These are phyloP conservation scores for Conticribra guillardii DNA, from an alignment of 108 stramenopile genomes.

Conservation along the genomic window DNA sequence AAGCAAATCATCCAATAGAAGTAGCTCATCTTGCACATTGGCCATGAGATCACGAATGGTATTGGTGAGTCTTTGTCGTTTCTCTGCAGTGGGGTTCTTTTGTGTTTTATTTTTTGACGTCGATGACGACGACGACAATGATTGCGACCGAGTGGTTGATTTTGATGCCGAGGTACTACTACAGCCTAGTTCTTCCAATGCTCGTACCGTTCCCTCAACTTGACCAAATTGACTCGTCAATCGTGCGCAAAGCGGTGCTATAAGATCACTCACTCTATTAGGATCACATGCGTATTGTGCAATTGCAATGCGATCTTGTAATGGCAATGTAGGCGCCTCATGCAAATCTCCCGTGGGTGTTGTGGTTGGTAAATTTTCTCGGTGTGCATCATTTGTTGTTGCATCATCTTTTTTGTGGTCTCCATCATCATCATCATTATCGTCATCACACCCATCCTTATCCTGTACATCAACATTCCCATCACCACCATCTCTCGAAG, in stretches of 20 bases:
- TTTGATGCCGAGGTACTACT: constrained; percentile 10
- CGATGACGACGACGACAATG: constrained; percentile 6
- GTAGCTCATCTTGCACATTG: constrained; percentile 81
- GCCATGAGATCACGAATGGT: constrained; percentile 62
- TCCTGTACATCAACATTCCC: constrained; percentile 4
- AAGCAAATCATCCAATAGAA: constrained; percentile 82
- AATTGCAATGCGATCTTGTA: constrained; percentile 82
- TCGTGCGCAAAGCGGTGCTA: constrained; percentile 77
- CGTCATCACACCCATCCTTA: constrained; percentile 7
- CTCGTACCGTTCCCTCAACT: constrained; percentile 74
- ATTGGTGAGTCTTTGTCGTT: constrained; percentile 37
- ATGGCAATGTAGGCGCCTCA: constrained; percentile 61
- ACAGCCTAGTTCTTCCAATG: constrained; percentile 54
- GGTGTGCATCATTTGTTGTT: constrained; percentile 2
- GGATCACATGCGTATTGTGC: constrained; percentile 83
- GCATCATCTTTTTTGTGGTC: neutral
- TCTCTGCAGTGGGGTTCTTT: constrained; percentile 19
- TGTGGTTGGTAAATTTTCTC: constrained; percentile 20
- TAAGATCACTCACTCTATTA: constrained; percentile 69
- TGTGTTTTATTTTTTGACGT: constrained; percentile 29
- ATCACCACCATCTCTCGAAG: constrained; percentile 49
- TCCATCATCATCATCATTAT: constrained; percentile 18
- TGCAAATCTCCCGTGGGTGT: constrained; percentile 75
- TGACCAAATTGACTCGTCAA: constrained; percentile 77
- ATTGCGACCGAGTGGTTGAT: neutral